These are phyloP conservation scores for Pseudohyphozyma bogoriensis DNA, from an alignment of 768 basidiomycete genomes.

Conservation along the genomic window DNA sequence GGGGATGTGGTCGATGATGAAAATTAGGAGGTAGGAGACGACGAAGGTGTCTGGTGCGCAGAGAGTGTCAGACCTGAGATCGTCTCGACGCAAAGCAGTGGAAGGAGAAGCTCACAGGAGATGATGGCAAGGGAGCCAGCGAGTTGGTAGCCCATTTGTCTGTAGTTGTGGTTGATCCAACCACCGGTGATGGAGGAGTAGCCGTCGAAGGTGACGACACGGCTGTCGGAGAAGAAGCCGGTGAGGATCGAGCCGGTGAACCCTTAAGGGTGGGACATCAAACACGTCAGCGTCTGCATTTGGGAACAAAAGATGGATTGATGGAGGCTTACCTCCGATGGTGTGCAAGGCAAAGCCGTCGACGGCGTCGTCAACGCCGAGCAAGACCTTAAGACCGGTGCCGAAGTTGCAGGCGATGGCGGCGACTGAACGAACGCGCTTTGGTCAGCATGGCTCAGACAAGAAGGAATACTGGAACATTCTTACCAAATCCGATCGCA, in stretches of 20 bases:
- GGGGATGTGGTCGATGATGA: conserved; percentile 47
- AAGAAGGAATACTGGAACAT: too few relatives aligned
- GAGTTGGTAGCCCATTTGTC: conserved; percentile 72
- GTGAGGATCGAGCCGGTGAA: conserved; percentile 46
- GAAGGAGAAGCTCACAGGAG: conserved; percentile 36
- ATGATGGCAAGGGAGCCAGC: conserved; percentile 53
- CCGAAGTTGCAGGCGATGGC: conserved; percentile 60
- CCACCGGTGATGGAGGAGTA: conserved; percentile 44
- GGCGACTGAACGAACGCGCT: too few relatives aligned
- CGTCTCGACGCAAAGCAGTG: background rate
- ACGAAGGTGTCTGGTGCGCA: background rate
- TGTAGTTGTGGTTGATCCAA: conserved; percentile 53
- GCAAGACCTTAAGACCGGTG: conserved; percentile 47
- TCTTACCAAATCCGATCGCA: conserved; percentile 61
- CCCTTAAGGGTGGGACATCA: too few relatives aligned
- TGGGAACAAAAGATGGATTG: too few relatives aligned
- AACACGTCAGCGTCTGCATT: too few relatives aligned
- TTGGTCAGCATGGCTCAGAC: too few relatives aligned
- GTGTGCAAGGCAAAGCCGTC: conserved; percentile 90
- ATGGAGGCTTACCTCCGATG: conserved; percentile 11
- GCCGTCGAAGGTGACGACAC: conserved; percentile 59
- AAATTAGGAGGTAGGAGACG: conserved; percentile 45
- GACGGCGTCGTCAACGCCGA: conserved; percentile 60
- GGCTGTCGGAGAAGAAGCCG: conserved; percentile 62
- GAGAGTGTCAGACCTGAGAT: background rate